Evolutionary conservation across 805 yeast species (phyloP).

Genomic region (Monosporozyma servazzii): DNA sequence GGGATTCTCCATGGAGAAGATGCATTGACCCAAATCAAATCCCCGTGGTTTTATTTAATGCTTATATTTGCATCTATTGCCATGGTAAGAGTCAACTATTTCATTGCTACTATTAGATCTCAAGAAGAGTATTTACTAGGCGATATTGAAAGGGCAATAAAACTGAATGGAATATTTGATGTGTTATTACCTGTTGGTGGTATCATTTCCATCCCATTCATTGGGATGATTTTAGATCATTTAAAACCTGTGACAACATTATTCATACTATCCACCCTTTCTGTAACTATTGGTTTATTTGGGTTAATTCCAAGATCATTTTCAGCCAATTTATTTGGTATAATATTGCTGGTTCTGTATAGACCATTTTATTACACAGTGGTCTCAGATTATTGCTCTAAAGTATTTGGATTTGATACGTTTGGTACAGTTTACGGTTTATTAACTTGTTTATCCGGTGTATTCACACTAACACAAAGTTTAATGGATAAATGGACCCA

Average conservation of each 20-base stretch:
- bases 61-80: slow-evolving; percentile 72
- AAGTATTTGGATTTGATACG: slow-evolving; percentile 85
- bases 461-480: slow-evolving; percentile 68
- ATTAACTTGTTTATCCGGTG: slow-evolving; percentile 71
- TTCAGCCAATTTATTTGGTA: slow-evolving; percentile 54
- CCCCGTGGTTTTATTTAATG: slow-evolving; percentile 72
- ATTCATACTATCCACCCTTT: slow-evolving; percentile 40
- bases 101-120: slow-evolving; percentile 78
- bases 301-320: slow-evolving; percentile 48
- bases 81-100: slow-evolving; percentile 87
- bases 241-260: slow-evolving; percentile 53
- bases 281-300: slow-evolving; percentile 57
- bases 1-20: slow-evolving; percentile 67
- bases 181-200: slow-evolving; percentile 86
- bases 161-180: slow-evolving; percentile 70
- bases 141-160: slow-evolving; percentile 40
- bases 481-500: slow-evolving; percentile 65
- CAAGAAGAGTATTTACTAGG: slow-evolving; percentile 71
- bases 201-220: slow-evolving; percentile 73
- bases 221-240: slow-evolving; percentile 72
- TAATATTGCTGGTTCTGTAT: slow-evolving; percentile 63
- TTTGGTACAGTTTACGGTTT: slow-evolving; percentile 90
- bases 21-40: slow-evolving; percentile 39
- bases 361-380: slow-evolving; percentile 92
- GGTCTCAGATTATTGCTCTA: slow-evolving; percentile 83